Evolutionary conservation across 495 filamentous ascomycete species (phyloP).

Genomic region (Podospora pseudopauciseta): DNA sequence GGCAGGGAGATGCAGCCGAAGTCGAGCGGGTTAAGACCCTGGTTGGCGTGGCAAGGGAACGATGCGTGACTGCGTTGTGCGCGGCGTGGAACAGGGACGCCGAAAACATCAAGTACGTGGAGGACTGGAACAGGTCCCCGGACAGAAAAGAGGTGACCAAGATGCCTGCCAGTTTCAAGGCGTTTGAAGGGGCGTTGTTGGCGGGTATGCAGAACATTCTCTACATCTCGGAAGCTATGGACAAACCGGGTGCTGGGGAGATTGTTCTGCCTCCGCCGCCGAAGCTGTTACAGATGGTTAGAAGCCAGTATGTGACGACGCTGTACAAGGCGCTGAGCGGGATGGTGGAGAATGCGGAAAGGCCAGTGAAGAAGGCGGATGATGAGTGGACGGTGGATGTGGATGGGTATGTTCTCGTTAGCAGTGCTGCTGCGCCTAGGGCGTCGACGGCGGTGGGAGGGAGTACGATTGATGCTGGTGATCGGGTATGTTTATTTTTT

Average conservation of each 20-base stretch:
- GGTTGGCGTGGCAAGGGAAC: conserved; percentile 74
- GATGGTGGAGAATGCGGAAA: conserved; percentile 93
- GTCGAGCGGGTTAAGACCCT: conserved; percentile 66
- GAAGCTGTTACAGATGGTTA: conserved; percentile 81
- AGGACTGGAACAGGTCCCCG: conserved; percentile 81
- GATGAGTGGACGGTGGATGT: conserved; percentile 56
- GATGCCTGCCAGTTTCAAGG: conserved; percentile 78
- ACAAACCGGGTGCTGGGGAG: conserved; percentile 60
- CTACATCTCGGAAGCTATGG: conserved; percentile 80
- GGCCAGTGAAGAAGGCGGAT: conserved; percentile 54
- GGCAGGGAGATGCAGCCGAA: conserved; percentile 51
- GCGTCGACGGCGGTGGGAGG: conserved; percentile 36
- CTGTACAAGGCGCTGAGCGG: conserved; percentile 89
- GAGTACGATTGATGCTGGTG: conserved; percentile 61
- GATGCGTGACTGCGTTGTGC: conserved; percentile 74
- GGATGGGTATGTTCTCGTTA: conserved; percentile 33
- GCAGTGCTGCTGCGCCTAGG: conserved; percentile 9
- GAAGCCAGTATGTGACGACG: conserved; percentile 81
- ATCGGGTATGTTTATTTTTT: conserved; percentile 56
- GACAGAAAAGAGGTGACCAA: conserved; percentile 81
- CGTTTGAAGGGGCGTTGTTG: conserved; percentile 74
- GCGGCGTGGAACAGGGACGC: conserved; percentile 85
- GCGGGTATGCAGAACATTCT: conserved; percentile 87
- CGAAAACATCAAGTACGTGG: conserved; percentile 80
- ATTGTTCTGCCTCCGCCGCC: conserved; percentile 77